Percentiles rank a stretch among this genome's conserved stretches.
Evolutionary conservation across 441 rosid genomes (phyloP).

Genomic region (Hura crepitans): DNA sequence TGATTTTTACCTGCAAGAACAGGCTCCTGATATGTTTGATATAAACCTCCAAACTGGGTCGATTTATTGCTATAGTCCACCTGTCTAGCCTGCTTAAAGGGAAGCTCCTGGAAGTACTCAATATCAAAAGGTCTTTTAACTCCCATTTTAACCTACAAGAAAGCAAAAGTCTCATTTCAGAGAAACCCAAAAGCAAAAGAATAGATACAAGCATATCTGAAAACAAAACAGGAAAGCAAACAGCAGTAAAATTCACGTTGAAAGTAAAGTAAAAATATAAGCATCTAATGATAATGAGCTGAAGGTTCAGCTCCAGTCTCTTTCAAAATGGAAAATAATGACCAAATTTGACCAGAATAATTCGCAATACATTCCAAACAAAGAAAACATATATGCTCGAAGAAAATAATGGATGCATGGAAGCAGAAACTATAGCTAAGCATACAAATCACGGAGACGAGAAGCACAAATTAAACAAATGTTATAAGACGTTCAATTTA

Average conservation of each 20-base stretch:
- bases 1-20: slow-evolving; percentile 33
- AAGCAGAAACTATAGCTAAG: slow-evolving; percentile 27
- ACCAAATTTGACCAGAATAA: not conserved
- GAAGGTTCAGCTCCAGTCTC: not conserved
- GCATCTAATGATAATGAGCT: too few species aligned
- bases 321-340: not conserved
- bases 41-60: slow-evolving; percentile 36
- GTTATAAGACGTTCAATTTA: too few species aligned
- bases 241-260: not conserved
- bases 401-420: slow-evolving; percentile 26
- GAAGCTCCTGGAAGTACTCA: slow-evolving; percentile 44
- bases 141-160: slow-evolving; percentile 47
- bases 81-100: slow-evolving; percentile 48
- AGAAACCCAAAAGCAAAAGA: not conserved
- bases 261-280: not conserved
- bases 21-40: slow-evolving; percentile 24
- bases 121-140: slow-evolving; percentile 51
- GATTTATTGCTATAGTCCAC: slow-evolving; percentile 35
- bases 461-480: too few species aligned
- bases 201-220: not conserved
- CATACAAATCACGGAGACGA: not conserved
- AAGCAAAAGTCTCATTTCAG: not conserved
- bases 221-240: not conserved
- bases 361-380: not conserved
- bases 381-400: slow-evolving; percentile 16